Conservation (phyloP, 257 asterid genomes). For the Przewalskia tangutica region DNA sequence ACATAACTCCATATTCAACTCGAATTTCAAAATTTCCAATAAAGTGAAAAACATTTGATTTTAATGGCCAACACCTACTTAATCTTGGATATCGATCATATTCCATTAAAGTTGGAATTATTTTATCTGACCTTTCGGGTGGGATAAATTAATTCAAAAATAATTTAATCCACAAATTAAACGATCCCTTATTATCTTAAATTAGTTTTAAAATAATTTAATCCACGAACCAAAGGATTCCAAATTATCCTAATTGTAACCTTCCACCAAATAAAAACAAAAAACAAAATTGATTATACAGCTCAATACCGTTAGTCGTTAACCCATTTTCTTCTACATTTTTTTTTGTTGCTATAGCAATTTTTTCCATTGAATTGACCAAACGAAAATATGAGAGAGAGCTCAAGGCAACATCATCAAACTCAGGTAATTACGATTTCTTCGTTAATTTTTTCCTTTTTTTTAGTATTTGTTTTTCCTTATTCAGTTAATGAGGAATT, state of each 20-base stretch:
- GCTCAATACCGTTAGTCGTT: conserved; percentile 13
- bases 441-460: not conserved
- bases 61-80: no score
- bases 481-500: conserved; percentile 29
- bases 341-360: not conserved
- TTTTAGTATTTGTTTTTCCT: not conserved
- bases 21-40: no score
- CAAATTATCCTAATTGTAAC: not conserved
- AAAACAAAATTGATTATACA: not conserved
- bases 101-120: no score
- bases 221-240: no score
- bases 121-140: no score
- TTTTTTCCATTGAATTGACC: not conserved
- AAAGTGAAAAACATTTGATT: no score
- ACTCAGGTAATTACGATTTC: conserved; percentile 26
- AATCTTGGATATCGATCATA: no score
- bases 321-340: conserved; percentile 1
- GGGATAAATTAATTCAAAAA: no score
- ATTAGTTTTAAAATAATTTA: no score
- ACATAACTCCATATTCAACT: no score
- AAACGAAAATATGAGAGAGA: conserved; percentile 14
- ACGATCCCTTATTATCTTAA: no score
- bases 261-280: not conserved
- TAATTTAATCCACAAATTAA: no score
- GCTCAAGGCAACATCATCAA: conserved; percentile 25